A percentile compares a stretch with the other conserved stretches of the same genome.
phyloP scores from a whole-genome alignment of 108 stramenopile species.

The Schizochytrium sp. region DNA sequence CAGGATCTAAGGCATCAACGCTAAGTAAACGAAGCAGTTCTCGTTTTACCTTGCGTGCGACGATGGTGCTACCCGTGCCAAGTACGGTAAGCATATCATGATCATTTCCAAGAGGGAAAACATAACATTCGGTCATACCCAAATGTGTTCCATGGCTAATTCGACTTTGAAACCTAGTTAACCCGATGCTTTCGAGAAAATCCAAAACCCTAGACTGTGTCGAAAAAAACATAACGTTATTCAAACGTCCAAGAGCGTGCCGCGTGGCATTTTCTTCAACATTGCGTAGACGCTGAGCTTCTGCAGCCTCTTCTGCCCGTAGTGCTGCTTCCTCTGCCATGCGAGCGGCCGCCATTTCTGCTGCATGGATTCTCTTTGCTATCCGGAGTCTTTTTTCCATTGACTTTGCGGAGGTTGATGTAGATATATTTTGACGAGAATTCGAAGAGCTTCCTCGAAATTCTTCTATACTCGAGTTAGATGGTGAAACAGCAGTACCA shows the following conservation, averaged over 20 bases:
- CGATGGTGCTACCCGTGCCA: constrained; percentile 40
- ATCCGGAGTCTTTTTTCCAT: constrained; percentile 20
- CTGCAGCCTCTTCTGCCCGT: constrained; percentile 40
- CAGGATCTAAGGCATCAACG: background rate
- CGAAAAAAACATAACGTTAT: constrained; percentile 4
- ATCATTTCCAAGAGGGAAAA: constrained; percentile 6
- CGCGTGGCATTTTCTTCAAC: constrained; percentile 24
- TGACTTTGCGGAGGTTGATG: background rate
- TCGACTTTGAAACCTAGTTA: background rate
- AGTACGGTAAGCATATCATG: constrained; percentile 34
- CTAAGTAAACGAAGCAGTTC: constrained; percentile 4
- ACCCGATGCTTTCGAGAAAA: constrained; percentile 13
- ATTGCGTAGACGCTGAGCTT: background rate
- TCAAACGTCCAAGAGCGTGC: constrained; percentile 8
- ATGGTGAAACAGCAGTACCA: background rate
- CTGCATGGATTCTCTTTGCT: constrained; percentile 15
- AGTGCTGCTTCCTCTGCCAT: constrained; percentile 58
- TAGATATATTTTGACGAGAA: background rate
- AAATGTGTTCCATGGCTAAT: background rate
- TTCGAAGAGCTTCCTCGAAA: background rate
- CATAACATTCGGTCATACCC: background rate
- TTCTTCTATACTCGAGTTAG: background rate
- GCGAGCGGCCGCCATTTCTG: constrained; percentile 56
- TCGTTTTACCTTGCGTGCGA: constrained; percentile 50
- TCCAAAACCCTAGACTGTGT: background rate